Base-by-base conservation (phyloP, 805 yeast genomes). In the Yarrowia sp. region DNA sequence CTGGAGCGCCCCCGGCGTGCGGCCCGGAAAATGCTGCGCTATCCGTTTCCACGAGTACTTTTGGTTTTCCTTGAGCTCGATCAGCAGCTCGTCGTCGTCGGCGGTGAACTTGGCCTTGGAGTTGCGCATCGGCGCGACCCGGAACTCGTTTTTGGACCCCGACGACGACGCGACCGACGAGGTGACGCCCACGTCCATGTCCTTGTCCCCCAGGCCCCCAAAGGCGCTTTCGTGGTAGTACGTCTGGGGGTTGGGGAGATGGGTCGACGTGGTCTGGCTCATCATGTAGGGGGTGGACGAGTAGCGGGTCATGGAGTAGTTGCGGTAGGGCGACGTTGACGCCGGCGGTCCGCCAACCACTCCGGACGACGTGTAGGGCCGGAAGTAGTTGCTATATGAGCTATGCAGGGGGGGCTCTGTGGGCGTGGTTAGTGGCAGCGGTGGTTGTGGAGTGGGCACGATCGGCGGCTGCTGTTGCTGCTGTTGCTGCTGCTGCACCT, bases 1-100 rank as follows among this genome's bases (percentile, higher is more conserved):
- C 78, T 90, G 95, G 70, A 94, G 88, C 0, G 94, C 92, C 72
- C 90, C 91, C 20, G 94, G 90, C 1, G 95, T 89, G 73, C 96
- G 80, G 74, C 87, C 87, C 38, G 85, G 82, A 75, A 90, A 89
- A 73, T 87, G 88, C 50, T 86, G 82, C 1, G 93, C 86, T 52
- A 90, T 90, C 71, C 89, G 92, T 74, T 89, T 84, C 96, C 96
- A 90, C 0, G 95, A 92, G 72, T 89, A 79, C 73, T 87, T 87
- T 74, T 86, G 88, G 60, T 85, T 85, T 74, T 89, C 94, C 74
- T 90, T 90, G 72, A 90, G 80, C 52, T 70, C 68, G 30, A 75
- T 68, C 17, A 75, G 69, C 30, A 71, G 69, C 14, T 65, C 69
- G 68, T 75, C 78, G 42, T 75, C 78, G 38, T 71, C 74, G 17